Percentiles rank a stretch among this genome's conserved stretches.
Evolutionary conservation across 805 yeast species (phyloP).

Genomic region (Saturnispora sekii): DNA sequence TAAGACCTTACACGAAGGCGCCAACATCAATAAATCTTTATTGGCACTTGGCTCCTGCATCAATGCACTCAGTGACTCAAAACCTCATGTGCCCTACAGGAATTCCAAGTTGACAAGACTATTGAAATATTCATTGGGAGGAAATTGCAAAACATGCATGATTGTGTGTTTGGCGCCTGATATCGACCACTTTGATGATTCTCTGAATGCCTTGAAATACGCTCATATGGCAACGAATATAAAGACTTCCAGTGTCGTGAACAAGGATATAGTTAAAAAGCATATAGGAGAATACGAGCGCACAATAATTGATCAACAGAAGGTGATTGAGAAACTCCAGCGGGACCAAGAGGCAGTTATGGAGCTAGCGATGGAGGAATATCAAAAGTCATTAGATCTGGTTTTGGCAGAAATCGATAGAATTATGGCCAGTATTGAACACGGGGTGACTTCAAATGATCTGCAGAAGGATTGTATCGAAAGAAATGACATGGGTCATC

Average conservation of each 20-base stretch:
- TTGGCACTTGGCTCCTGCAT: slow-evolving; percentile 91
- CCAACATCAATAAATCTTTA: slow-evolving; percentile 81
- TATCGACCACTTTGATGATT: slow-evolving; percentile 82
- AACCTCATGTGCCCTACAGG: slow-evolving; percentile 77
- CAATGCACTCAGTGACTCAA: slow-evolving; percentile 68
- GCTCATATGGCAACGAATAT: slow-evolving; percentile 90
- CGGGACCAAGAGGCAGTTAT: background rate
- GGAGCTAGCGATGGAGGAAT: background rate
- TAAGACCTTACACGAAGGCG: slow-evolving; percentile 76
- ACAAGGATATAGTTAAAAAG: slow-evolving; percentile 64
- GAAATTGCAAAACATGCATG: slow-evolving; percentile 93
- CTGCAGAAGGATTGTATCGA: background rate
- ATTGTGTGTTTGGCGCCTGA: slow-evolving; percentile 90
- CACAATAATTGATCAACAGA: slow-evolving; percentile 74
- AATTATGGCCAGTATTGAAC: background rate
- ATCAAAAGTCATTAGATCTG: background rate
- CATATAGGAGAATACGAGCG: slow-evolving; percentile 80
- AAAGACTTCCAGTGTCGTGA: slow-evolving; percentile 67
- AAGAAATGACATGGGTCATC: background rate
- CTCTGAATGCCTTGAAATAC: slow-evolving; percentile 81
- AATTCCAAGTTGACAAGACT: slow-evolving; percentile 85
- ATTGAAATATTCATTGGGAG: slow-evolving; percentile 83
- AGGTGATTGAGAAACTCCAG: slow-evolving; percentile 61
- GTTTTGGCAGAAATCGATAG: background rate
- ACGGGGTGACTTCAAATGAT: background rate